Base-by-base conservation (phyloP, 2,329 filamentous ascomycete genomes). In the Aspergillus sp. region DNA sequence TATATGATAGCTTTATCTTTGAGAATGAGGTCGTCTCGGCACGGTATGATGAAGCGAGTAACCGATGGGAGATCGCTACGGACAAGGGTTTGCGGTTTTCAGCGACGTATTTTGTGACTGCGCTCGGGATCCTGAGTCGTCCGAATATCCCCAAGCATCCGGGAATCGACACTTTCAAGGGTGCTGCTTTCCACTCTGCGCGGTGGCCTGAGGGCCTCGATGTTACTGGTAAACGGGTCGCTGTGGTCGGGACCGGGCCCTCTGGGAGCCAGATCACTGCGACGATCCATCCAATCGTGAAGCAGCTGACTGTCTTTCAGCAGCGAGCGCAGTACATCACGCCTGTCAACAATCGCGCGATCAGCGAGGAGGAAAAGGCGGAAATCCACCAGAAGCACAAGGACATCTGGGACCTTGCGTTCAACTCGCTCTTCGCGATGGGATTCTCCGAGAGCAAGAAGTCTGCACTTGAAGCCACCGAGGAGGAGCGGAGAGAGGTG, bases 311-410 rank as follows among this genome's bases (percentile, higher is more conserved):
- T 3, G 84, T 90, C 43, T 89, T 89, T 70, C 87, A 90, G 67
- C 83, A 88, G 9, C 90, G 87, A 0, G 87, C 88, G 0, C 90
- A 90, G 62, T 76, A 88, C 4, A 85, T 85, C 0, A 67, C 90
- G 0, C 87, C 87, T 0, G 89, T 91, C 86, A 22, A 28, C 15
- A 53, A 53, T 34, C 19, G 50, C 31, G 25, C 28, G 15, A 53
- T 53, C 31, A 19, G 11, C 19, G 50, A 25, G 1, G 50, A 41
- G 4, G 50, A 53, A 22, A 34, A 15, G 34, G 4, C 11, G 13
- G 50, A 23, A 9, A 19, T 17, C 17, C 13, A 38, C n/a, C 28
- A n/a, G 31, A n/a, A 15, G 13, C 8, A 86, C 2, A 79, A 83
- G 67, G 82, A 71, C 19, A 84, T 74, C 38, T 0, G 34, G 34